These are phyloP conservation scores for Linanthus parryae DNA, from an alignment of 148 eudicot genomes.

Conservation along the genomic window DNA sequence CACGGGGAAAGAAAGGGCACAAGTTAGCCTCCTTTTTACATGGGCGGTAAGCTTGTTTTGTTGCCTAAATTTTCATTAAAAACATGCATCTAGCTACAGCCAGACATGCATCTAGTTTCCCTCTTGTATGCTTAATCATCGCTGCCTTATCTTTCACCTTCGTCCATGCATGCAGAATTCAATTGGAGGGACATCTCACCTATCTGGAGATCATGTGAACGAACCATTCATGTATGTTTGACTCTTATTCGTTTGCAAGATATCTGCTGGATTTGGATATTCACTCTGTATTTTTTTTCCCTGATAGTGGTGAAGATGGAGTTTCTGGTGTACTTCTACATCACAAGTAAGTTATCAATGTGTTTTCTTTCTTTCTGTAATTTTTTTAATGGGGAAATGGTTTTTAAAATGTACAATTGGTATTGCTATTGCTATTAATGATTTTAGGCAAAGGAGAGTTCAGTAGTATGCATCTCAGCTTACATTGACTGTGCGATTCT, in stretches of 20 bases:
- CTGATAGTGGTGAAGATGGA: slow-evolving; percentile 78
- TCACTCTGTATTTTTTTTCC: slow-evolving; percentile 9
- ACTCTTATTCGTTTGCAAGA: too few species aligned
- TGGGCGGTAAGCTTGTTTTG: slow-evolving; percentile 83
- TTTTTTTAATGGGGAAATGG: too few species aligned
- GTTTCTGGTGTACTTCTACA: slow-evolving; percentile 97
- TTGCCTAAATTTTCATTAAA: neutral
- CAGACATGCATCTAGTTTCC: slow-evolving; percentile 1
- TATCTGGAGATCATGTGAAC: slow-evolving; percentile 91
- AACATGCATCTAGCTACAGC: neutral
- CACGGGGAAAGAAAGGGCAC: slow-evolving; percentile 94
- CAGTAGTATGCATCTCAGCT: too few species aligned
- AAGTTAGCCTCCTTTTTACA: slow-evolving; percentile 89
- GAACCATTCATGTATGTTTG: slow-evolving; percentile 82
- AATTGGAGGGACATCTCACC: slow-evolving; percentile 88
- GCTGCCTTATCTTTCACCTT: neutral
- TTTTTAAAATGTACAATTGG: too few species aligned
- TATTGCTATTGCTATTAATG: too few species aligned
- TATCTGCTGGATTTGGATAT: slow-evolving; percentile 2
- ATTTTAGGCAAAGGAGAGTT: too few species aligned
- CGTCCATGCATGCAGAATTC: slow-evolving; percentile 54
- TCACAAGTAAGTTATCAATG: slow-evolving; percentile 88
- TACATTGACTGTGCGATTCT: too few species aligned
- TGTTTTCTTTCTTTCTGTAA: too few species aligned
- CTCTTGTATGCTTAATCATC: neutral